Evolutionary conservation across 208 protist genomes (phyloP).

Genomic region (Acanthamoeba culbertsoni): DNA sequence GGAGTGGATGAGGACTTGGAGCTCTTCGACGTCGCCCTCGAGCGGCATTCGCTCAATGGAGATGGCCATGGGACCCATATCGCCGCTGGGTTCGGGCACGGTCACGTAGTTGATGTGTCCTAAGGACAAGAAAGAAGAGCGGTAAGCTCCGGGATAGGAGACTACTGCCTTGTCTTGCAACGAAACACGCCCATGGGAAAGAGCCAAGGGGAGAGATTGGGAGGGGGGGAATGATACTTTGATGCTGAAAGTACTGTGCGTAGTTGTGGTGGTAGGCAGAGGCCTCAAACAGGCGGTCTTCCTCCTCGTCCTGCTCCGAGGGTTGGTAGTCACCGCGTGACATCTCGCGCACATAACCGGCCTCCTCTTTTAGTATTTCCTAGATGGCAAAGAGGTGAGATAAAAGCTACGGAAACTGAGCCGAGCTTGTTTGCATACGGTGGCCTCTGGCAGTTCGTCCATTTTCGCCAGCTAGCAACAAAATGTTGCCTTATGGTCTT

Average conservation of each 20-base stretch:
- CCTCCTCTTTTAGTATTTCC: neutral
- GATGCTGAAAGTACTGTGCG: neutral
- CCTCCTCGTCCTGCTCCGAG: neutral
- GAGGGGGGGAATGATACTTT: neutral
- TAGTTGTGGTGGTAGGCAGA: neutral
- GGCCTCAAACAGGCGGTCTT: neutral
- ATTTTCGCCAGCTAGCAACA: too few species aligned
- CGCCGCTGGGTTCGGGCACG: neutral
- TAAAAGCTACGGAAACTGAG: too few species aligned
- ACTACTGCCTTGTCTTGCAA: neutral
- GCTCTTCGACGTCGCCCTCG: neutral
- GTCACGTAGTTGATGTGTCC: neutral
- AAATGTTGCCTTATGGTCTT: too few species aligned
- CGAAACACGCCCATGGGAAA: neutral
- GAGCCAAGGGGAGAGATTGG: neutral
- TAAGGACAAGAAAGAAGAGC: neutral
- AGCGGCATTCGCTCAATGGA: neutral
- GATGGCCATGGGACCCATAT: neutral
- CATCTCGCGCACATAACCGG: neutral
- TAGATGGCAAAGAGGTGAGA: neutral
- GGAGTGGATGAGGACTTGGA: constrained; percentile 28
- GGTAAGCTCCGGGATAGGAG: neutral
- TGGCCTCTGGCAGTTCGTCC: too few species aligned
- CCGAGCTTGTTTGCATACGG: too few species aligned
- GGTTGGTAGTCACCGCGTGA: neutral